These are phyloP conservation scores for Huntiella savannae DNA, from an alignment of 2,329 filamentous ascomycete genomes.

Conservation along the genomic window DNA sequence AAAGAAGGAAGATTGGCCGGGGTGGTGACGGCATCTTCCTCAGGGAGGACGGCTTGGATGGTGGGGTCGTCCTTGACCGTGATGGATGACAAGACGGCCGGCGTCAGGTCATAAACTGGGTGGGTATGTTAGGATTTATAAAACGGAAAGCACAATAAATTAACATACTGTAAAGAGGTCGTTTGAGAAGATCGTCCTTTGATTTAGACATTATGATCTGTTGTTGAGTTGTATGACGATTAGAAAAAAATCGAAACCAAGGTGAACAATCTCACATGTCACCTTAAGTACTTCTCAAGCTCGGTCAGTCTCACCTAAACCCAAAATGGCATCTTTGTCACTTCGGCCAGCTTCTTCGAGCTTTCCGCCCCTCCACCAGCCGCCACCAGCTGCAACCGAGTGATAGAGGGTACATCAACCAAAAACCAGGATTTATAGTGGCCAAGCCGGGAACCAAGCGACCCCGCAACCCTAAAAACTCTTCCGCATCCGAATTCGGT, in stretches of 20 bases:
- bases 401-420: conserved; percentile 1
- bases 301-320: background rate
- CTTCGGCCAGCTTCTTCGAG: background rate
- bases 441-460: background rate
- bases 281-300: background rate
- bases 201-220: conserved; percentile 2
- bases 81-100: conserved; percentile 51
- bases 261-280: no score
- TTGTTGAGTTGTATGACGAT: no score
- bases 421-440: no score
- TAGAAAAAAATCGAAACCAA: no score
- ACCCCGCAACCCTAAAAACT: background rate
- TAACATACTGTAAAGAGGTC: conserved; percentile 7
- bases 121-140: background rate
- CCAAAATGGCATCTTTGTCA: background rate
- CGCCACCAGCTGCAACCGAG: background rate
- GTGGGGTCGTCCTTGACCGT: conserved; percentile 23
- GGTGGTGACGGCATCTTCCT: background rate
- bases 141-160: background rate
- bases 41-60: conserved; percentile 12
- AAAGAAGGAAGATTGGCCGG: conserved; percentile 16
- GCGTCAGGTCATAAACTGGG: conserved; percentile 64
- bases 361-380: background rate
- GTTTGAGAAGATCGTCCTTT: conserved; percentile 5
- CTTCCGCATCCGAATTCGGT: background rate